Conservation (phyloP, 1,284 basidiomycete species). For the Porogramme epimiltina region DNA sequence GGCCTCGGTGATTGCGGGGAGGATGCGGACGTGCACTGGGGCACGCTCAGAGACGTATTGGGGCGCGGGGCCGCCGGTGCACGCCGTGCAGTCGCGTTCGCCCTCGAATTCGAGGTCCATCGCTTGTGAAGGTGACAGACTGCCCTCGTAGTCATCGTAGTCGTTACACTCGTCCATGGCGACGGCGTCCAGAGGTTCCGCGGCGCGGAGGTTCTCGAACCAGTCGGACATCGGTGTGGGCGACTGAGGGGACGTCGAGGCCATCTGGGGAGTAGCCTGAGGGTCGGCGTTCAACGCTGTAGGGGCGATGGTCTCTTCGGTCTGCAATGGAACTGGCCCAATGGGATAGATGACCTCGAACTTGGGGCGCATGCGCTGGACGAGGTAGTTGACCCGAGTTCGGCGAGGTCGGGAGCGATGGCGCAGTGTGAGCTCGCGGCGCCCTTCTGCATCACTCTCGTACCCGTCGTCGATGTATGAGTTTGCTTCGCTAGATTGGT, state of each 20-base stretch:
- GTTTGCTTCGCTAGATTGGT: too few species aligned
- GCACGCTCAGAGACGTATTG: not conserved
- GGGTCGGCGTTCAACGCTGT: too few species aligned
- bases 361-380: slow-evolving; percentile 3
- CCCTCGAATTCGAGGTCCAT: not conserved
- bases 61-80: not conserved
- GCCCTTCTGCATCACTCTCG: slow-evolving; percentile 3
- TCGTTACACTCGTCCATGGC: not conserved
- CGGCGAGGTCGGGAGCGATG: not conserved
- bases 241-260: not conserved
- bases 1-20: not conserved
- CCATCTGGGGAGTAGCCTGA: not conserved
- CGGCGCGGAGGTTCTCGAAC: not conserved
- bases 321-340: too few species aligned
- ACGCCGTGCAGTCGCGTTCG: not conserved
- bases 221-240: not conserved
- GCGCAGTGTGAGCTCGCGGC: not conserved
- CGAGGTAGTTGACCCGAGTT: slow-evolving; percentile 1
- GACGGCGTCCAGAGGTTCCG: too few species aligned
- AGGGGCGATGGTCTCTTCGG: too few species aligned
- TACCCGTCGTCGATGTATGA: slow-evolving; percentile 8
- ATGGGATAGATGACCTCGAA: not conserved
- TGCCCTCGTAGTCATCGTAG: not conserved
- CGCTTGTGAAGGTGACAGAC: too few species aligned
- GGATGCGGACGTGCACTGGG: not conserved